phyloP scores from a whole-genome alignment of 2,329 filamentous ascomycete genomes.

The Penicillium freii region DNA sequence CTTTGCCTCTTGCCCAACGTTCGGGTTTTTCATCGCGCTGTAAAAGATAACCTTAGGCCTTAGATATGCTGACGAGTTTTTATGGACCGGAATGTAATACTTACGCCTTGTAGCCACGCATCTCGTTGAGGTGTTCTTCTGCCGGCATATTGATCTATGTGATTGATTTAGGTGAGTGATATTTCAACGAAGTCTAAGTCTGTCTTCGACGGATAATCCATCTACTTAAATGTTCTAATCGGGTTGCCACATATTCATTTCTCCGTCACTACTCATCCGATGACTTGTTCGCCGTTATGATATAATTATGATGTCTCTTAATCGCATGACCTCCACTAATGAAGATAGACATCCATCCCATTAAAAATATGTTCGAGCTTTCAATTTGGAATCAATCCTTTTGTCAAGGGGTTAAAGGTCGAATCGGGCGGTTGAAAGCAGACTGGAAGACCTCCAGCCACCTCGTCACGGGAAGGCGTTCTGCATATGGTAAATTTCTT shows the following conservation, averaged over 20 bases:
- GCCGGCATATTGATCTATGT: background rate
- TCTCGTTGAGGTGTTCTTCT: background rate
- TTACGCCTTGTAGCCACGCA: conserved; percentile 6
- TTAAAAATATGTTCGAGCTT: background rate
- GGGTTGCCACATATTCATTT: background rate
- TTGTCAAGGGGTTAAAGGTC: background rate
- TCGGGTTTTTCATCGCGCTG: background rate
- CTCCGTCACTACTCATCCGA: background rate
- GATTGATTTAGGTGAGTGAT: background rate
- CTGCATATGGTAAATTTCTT: background rate
- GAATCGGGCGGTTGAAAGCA: background rate
- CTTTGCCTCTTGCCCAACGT: background rate
- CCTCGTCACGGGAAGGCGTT: background rate
- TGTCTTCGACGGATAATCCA: background rate
- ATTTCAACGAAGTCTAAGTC: background rate
- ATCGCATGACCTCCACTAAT: background rate
- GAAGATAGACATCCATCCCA: background rate
- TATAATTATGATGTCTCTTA: background rate
- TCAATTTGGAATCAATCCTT: background rate
- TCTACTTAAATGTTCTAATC: background rate
- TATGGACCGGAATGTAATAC: background rate
- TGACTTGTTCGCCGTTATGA: background rate
- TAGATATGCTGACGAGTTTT: background rate
- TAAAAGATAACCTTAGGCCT: background rate
- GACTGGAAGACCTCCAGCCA: background rate